phyloP scores from a whole-genome alignment of 1,139 yeast species.

The Saccharomycopsis crataegensis region DNA sequence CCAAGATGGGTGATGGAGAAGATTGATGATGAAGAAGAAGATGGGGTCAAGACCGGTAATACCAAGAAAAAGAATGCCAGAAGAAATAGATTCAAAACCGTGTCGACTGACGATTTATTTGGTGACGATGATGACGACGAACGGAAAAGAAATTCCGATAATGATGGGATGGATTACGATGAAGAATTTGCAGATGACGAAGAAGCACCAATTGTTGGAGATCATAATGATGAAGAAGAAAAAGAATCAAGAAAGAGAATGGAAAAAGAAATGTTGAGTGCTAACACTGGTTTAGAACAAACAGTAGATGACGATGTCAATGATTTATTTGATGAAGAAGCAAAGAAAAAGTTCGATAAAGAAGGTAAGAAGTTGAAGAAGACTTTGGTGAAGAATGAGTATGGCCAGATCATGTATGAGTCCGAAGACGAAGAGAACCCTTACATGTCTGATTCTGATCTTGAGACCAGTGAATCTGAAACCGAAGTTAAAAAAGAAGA shows the following conservation, averaged over 20 bases:
- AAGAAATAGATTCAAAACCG: conserved; percentile 48
- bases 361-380: conserved; percentile 84
- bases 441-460: conserved; percentile 65
- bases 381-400: conserved; percentile 79
- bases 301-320: conserved; percentile 48
- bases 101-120: conserved; percentile 41
- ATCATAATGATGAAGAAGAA: conserved; percentile 73
- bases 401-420: conserved; percentile 74
- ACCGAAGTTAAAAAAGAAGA: conserved; percentile 35
- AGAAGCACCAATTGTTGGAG: conserved; percentile 98
- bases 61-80: conserved; percentile 29
- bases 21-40: conserved; percentile 47
- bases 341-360: conserved; percentile 65
- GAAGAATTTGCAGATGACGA: conserved; percentile 98
- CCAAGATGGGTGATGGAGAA: conserved; percentile 97
- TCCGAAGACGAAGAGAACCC: conserved; percentile 90
- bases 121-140: conserved; percentile 35
- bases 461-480: conserved; percentile 45
- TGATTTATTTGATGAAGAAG: conserved; percentile 48
- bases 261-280: conserved; percentile 84
- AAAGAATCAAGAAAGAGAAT: conserved; percentile 83
- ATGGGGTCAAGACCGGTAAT: conserved; percentile 1
- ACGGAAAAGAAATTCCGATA: conserved; percentile 57
- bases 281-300: conserved; percentile 58
- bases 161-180: conserved; percentile 88